Evolutionary conservation across 352 stramenopile species (phyloP), one percentile per base, ranked within the genome.

Genomic region (Phytophthora quininea): DNA sequence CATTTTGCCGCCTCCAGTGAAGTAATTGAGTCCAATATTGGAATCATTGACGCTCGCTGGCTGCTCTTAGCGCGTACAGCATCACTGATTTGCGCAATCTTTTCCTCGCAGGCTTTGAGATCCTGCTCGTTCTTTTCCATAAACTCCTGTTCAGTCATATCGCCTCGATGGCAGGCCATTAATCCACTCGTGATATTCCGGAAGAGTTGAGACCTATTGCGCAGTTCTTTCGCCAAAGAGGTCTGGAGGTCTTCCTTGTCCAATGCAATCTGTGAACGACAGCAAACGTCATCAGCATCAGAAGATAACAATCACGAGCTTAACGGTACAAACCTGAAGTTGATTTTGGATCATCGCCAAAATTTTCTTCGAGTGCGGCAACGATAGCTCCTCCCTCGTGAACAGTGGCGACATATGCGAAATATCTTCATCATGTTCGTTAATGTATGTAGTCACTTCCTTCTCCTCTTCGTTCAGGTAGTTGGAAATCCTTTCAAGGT

Each of bases 231-330:
- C 3, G 71, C 71, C 19, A 90, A 73, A 2, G 70, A 77, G 54
- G 79, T 66, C 30, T 88, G 69, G 3, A 92, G 55, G 52, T 80
- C 74, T 76, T 93, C 85, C 46, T 80, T 79, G 46, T 84, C 71
- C 32, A 91, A 63, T 2, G 73, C 73, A 38, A 62, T 69, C 84
- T 92, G 40, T 30, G 60, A 30, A 24, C 19, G 19, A 24, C 19
- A 24, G 19, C 19, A 24, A 24, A 24, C 19, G 19, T 24, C 19
- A 0, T 24, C 19, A 24, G 0, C 19, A 24, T 24, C 19, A 24
- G 19, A 24, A 24, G 19, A 24, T 24, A 24, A 24, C 19, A 24
- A 24, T 24, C 19, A 24, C 19, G 19, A 24, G 19, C 19, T 24
- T 24, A 24, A 24, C 0, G 19, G 19, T 24, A 24, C 27, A 54